Percentiles rank a stretch among this genome's conserved stretches.
These are phyloP conservation scores for Lepidium didymum DNA, from an alignment of 345 rosid species.

Conservation along the genomic window DNA sequence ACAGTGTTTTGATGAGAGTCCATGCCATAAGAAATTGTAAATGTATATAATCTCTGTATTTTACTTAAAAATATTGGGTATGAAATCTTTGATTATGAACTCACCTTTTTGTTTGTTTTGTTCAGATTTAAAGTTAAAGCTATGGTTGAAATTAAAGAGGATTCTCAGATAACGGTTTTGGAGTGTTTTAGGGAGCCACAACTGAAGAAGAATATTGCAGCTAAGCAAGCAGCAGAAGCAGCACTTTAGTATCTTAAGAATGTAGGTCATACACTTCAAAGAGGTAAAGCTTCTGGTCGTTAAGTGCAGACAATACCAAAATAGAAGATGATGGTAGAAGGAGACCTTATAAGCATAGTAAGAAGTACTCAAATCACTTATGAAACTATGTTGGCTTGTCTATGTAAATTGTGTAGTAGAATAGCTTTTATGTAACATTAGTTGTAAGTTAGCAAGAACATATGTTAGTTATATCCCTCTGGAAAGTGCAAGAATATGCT, in stretches of 20 bases:
- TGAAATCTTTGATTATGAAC: background rate
- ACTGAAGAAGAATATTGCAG: constrained; percentile 43
- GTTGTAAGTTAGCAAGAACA: too few relatives aligned
- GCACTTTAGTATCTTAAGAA: constrained; percentile 58
- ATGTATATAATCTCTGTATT: constrained; percentile 4
- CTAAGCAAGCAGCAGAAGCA: constrained; percentile 65
- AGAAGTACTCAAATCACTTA: background rate
- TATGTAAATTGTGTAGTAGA: background rate
- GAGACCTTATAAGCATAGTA: too few relatives aligned
- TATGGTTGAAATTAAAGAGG: constrained; percentile 29
- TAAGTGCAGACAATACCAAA: background rate
- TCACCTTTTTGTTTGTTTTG: background rate
- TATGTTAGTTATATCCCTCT: background rate
- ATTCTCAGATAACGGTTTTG: constrained; percentile 8
- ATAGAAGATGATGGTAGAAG: background rate
- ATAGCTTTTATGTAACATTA: background rate
- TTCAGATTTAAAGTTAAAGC: constrained; percentile 46
- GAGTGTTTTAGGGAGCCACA: constrained; percentile 45
- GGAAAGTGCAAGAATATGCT: constrained; percentile 26
- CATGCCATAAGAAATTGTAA: constrained; percentile 39
- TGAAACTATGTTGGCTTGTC: background rate
- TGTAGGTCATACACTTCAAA: constrained; percentile 25
- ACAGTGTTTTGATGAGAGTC: constrained; percentile 45
- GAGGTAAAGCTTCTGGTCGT: constrained; percentile 1
- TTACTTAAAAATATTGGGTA: background rate